Evolutionary conservation across 768 basidiomycete species (phyloP).

Genomic region (Cantharellus cinnabarinus): DNA sequence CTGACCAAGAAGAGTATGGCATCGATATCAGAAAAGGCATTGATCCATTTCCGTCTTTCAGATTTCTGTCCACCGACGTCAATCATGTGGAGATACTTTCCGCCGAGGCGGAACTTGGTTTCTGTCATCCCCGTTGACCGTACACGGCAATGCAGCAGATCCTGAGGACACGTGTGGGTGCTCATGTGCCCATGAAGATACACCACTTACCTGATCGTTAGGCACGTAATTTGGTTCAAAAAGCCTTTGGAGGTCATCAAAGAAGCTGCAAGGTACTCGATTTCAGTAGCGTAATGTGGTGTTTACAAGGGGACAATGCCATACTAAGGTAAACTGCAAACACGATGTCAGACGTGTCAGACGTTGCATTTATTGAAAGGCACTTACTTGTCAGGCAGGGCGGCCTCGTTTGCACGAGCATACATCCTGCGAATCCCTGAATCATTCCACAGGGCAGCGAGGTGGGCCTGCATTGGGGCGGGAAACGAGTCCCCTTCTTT

Average conservation of each 20-base stretch:
- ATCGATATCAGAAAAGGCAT: constrained; percentile 88
- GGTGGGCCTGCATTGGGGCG: constrained; percentile 36
- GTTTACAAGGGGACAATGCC: background rate
- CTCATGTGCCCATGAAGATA: background rate
- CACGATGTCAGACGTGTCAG: background rate
- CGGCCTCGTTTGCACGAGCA: constrained; percentile 71
- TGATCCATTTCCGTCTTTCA: constrained; percentile 85
- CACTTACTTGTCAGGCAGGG: constrained; percentile 71
- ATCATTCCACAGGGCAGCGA: constrained; percentile 61
- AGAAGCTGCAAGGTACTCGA: constrained; percentile 27
- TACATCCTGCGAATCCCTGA: constrained; percentile 54
- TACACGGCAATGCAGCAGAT: constrained; percentile 70
- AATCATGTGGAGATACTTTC: constrained; percentile 79
- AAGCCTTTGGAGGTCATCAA: constrained; percentile 53
- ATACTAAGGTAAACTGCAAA: background rate
- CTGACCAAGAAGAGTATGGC: constrained; percentile 83
- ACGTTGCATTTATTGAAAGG: background rate
- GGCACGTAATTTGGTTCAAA: constrained; percentile 57
- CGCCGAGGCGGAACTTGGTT: constrained; percentile 59
- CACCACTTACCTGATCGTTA: constrained; percentile 31
- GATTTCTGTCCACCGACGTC: constrained; percentile 81
- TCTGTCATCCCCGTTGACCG: constrained; percentile 85
- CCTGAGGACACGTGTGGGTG: constrained; percentile 15
- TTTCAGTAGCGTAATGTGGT: background rate
- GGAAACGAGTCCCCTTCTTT: constrained; percentile 72